These are phyloP conservation scores for Lactarius trivialis DNA, from an alignment of 768 basidiomycete species.

Conservation along the genomic window DNA sequence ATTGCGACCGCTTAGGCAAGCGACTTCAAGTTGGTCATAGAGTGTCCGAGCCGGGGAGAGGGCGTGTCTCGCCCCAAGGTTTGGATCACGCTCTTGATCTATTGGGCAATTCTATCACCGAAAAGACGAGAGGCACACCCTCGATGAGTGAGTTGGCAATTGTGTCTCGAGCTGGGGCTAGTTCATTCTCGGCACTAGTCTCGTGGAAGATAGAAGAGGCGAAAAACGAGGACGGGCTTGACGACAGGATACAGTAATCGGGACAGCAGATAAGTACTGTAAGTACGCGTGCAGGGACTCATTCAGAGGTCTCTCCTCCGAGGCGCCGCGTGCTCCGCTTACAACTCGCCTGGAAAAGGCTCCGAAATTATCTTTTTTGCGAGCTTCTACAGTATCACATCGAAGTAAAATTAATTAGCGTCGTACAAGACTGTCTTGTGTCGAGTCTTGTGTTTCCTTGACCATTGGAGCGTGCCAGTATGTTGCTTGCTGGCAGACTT, in stretches of 20 bases:
- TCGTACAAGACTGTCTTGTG: background rate
- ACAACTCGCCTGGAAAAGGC: background rate
- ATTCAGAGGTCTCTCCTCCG: background rate
- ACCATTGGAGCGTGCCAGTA: background rate
- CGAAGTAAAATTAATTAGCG: background rate
- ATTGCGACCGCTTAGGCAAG: conserved; percentile 15
- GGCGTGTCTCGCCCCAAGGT: background rate
- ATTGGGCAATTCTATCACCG: background rate
- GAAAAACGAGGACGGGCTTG: background rate
- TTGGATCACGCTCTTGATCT: background rate
- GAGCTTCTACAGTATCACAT: background rate
- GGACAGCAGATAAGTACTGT: background rate
- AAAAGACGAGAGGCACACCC: background rate
- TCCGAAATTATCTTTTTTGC: background rate
- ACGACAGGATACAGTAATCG: background rate
- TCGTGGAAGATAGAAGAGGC: background rate
- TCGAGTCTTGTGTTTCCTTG: background rate
- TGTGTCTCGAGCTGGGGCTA: background rate
- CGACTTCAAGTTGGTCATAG: background rate
- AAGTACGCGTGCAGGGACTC: background rate
- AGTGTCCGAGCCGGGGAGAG: background rate
- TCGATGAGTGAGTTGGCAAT: background rate
- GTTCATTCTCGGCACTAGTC: background rate
- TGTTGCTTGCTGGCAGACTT: background rate
- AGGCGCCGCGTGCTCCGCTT: background rate